Evolutionary conservation across 169 alveolate species (phyloP).

Genomic region (Babesia bigemina): DNA sequence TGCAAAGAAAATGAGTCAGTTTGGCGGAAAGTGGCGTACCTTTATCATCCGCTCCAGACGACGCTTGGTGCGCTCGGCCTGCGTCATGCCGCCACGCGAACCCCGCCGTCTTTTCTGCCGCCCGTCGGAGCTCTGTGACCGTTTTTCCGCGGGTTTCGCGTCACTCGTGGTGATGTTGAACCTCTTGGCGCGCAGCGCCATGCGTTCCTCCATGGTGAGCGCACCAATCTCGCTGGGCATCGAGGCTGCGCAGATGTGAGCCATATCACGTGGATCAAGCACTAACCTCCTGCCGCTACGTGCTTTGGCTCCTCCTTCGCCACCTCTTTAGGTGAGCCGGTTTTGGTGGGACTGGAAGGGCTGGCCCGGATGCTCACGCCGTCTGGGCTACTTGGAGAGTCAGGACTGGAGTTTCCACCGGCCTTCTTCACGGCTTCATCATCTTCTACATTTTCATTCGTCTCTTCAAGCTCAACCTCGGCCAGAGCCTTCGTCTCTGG

Average conservation of each 20-base stretch:
- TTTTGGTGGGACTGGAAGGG: not conserved
- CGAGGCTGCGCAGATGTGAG: not conserved
- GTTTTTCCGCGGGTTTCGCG: not conserved
- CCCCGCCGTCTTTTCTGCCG: not conserved
- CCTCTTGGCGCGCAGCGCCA: constrained; percentile 44
- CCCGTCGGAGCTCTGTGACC: not conserved
- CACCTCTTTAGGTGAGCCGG: too few relatives aligned
- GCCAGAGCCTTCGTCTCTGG: not conserved
- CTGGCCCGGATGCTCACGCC: constrained; percentile 5
- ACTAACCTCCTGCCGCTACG: too few relatives aligned
- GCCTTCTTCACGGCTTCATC: not conserved
- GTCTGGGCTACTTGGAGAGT: not conserved
- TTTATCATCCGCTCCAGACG: constrained; percentile 9
- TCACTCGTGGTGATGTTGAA: constrained; percentile 32
- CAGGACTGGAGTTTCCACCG: not conserved
- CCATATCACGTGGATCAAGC: not conserved
- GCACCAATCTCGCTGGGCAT: constrained; percentile 2
- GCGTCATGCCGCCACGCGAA: not conserved
- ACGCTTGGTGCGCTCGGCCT: not conserved
- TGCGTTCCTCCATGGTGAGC: constrained; percentile 38
- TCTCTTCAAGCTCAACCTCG: not conserved
- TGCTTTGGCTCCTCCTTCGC: too few relatives aligned
- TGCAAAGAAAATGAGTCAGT: not conserved
- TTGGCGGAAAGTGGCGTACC: not conserved
- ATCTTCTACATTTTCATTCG: not conserved